phyloP scores from a whole-genome alignment of 192 early-diverging fungal genomes.

The Entomortierella beljakovae region DNA sequence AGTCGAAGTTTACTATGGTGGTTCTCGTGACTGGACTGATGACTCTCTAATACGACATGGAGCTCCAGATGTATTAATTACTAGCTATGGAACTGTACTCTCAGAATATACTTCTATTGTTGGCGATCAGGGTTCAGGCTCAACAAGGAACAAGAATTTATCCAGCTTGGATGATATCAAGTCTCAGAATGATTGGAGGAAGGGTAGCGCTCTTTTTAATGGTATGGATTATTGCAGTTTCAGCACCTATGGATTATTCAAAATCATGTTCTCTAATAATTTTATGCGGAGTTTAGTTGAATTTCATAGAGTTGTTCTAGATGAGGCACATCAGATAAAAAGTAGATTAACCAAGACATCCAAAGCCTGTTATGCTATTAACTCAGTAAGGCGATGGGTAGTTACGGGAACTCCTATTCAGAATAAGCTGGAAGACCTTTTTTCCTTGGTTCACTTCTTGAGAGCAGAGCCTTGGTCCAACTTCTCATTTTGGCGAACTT shows the following conservation, averaged over 20 bases:
- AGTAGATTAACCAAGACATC: constrained; percentile 79
- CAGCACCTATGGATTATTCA: no score
- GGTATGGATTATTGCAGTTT: no score
- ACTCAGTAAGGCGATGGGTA: constrained; percentile 83
- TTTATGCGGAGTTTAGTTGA: no score
- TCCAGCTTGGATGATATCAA: constrained; percentile 22
- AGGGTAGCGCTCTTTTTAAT: constrained; percentile 45
- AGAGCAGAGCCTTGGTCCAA: constrained; percentile 75
- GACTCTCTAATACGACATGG: constrained; percentile 6
- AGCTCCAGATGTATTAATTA: constrained; percentile 60
- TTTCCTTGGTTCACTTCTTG: constrained; percentile 86
- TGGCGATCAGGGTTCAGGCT: background rate
- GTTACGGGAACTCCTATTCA: constrained; percentile 94
- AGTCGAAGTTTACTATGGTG: constrained; percentile 64
- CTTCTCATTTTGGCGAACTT: constrained; percentile 80
- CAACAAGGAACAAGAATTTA: background rate
- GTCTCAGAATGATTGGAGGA: constrained; percentile 21
- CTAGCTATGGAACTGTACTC: constrained; percentile 63
- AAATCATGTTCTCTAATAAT: no score
- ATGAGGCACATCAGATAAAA: constrained; percentile 96
- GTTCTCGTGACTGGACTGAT: constrained; percentile 28
- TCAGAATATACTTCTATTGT: constrained; percentile 45
- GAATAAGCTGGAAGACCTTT: constrained; percentile 90
- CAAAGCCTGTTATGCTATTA: constrained; percentile 77
- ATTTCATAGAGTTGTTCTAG: constrained; percentile 91